Percentiles rank a stretch among this genome's conserved stretches.
Evolutionary conservation across 2,329 filamentous ascomycete species (phyloP).

Genomic region (Colletotrichum brevisporum): DNA sequence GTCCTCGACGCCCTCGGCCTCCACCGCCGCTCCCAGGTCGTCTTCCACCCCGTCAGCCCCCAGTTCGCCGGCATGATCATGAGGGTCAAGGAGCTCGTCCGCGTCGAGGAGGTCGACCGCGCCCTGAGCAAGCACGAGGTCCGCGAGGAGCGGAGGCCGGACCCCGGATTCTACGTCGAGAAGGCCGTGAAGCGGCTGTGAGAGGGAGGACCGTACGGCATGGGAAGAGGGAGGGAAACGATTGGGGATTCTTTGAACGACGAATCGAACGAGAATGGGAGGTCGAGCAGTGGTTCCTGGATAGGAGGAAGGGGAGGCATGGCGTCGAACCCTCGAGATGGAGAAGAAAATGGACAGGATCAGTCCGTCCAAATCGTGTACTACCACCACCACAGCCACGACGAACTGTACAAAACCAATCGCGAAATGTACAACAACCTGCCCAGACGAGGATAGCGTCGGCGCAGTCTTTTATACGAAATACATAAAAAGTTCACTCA

Average conservation of each 20-base stretch:
- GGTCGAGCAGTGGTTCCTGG: too few species aligned
- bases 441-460: not conserved
- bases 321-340: not conserved
- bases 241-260: not conserved
- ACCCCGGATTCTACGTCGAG: conserved; percentile 86
- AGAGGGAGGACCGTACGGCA: conserved; percentile 39
- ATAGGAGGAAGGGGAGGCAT: too few species aligned
- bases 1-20: conserved; percentile 89
- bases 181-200: conserved; percentile 56
- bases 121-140: conserved; percentile 77
- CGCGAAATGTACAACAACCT: conserved; percentile 29
- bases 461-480: conserved; percentile 4
- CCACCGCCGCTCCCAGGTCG: conserved; percentile 85
- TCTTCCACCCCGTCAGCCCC: conserved; percentile 88
- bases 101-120: conserved; percentile 81
- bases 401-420: conserved; percentile 28
- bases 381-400: conserved; percentile 9
- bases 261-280: not conserved
- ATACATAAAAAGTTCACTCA: conserved; percentile 31
- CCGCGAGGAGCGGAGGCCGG: conserved; percentile 79
- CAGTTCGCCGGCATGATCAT: conserved; percentile 92
- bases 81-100: conserved; percentile 92
- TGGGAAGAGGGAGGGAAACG: conserved; percentile 20
- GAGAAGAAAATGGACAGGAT: not conserved
- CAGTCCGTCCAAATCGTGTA: conserved; percentile 15